Evolutionary conservation across 208 protist genomes (phyloP).

Genomic region (Plasmodiophora brassicae): DNA sequence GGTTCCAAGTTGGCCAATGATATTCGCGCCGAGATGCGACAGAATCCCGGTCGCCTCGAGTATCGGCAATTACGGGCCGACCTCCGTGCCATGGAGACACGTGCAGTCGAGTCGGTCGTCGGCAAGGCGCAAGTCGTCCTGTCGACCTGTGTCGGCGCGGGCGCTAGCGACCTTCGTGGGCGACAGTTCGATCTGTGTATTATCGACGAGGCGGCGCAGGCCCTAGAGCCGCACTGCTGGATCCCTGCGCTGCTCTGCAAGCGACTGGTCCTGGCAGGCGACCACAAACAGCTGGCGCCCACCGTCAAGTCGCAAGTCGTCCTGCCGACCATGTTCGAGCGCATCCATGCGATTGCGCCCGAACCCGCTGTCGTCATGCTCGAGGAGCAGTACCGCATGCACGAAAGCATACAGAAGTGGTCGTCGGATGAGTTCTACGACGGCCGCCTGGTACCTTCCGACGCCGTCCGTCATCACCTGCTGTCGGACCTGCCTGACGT

Average conservation of each 20-base stretch:
- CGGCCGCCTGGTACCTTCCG: conserved; percentile 10
- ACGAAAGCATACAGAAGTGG: conserved; percentile 25
- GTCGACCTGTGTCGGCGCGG: conserved; percentile 36
- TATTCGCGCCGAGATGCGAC: neutral
- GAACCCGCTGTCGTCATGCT: conserved; percentile 18
- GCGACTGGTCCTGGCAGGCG: conserved; percentile 43
- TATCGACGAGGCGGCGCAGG: conserved; percentile 50
- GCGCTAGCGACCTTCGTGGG: neutral
- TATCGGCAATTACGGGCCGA: neutral
- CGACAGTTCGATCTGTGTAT: conserved; percentile 39
- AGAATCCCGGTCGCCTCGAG: neutral
- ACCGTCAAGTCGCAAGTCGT: conserved; percentile 31
- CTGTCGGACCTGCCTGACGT: conserved; percentile 6
- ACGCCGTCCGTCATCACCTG: conserved; percentile 5
- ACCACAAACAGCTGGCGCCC: conserved; percentile 37
- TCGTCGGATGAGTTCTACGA: conserved; percentile 33
- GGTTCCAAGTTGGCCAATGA: neutral
- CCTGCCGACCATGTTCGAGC: neutral
- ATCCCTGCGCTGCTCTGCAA: conserved; percentile 29
- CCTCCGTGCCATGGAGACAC: neutral
- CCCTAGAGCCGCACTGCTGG: conserved; percentile 42
- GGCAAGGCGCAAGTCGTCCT: conserved; percentile 24
- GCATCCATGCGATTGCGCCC: conserved; percentile 18
- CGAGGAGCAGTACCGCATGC: conserved; percentile 46
- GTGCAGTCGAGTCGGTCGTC: neutral